Conservation (phyloP, 75 land plant species). For the Isoetes taiwanensis region DNA sequence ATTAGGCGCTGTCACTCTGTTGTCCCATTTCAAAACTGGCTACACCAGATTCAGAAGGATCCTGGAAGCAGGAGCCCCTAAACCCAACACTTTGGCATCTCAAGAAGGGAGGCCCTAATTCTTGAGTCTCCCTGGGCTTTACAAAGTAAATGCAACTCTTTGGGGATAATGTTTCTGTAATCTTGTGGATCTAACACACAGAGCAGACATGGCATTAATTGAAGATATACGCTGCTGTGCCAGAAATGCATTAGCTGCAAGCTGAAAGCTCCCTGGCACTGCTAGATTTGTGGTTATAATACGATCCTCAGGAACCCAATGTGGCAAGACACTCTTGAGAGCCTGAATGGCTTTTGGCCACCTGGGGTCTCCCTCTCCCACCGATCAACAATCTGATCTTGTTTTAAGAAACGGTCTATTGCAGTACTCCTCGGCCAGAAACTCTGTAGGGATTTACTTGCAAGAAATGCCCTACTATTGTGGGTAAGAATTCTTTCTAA, state of each 20-base stretch:
- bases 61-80: constrained; percentile 90
- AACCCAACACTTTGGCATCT: constrained; percentile 70
- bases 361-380: constrained; percentile 62
- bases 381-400: constrained; percentile 57
- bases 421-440: constrained; percentile 7
- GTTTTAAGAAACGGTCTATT: not conserved
- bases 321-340: constrained; percentile 61
- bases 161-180: no score
- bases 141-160: no score
- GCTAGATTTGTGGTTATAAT: constrained; percentile 71
- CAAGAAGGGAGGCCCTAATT: constrained; percentile 63
- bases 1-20: constrained; percentile 83
- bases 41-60: constrained; percentile 75
- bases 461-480: not conserved
- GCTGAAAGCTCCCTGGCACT: constrained; percentile 89
- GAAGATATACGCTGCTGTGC: constrained; percentile 77
- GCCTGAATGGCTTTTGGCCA: constrained; percentile 54
- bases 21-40: no score
- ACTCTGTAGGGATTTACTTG: constrained; percentile 13
- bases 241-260: constrained; percentile 83
- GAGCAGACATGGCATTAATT: constrained; percentile 84
- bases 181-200: no score
- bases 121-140: constrained; percentile 69
- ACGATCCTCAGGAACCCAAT: constrained; percentile 69
- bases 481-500: constrained; percentile 2